These are phyloP conservation scores for Kwoniella sp. DNA, from an alignment of 768 basidiomycete genomes.

Conservation along the genomic window DNA sequence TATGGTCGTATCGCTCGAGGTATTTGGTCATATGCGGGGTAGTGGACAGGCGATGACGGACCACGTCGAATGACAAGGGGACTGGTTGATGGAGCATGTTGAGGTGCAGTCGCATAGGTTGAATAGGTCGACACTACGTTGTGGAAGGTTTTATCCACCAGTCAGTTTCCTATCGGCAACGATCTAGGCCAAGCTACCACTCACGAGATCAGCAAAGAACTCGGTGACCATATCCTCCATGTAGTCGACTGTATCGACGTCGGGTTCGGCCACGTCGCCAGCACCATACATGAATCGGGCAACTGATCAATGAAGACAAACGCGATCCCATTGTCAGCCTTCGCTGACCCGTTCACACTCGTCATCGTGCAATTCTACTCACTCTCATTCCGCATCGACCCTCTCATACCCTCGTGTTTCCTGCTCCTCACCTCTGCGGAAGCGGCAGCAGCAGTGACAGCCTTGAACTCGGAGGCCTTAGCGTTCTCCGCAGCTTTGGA, in stretches of 20 bases:
- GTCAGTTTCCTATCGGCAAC: too few relatives aligned
- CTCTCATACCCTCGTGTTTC: constrained; percentile 42
- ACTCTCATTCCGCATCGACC: constrained; percentile 46
- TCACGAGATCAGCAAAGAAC: constrained; percentile 45
- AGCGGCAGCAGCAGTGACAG: constrained; percentile 7
- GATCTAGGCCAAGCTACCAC: constrained; percentile 14
- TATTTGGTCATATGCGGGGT: constrained; percentile 35
- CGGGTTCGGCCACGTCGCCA: constrained; percentile 45
- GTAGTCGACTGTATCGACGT: constrained; percentile 42
- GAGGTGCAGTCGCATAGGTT: constrained; percentile 26
- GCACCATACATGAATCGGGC: constrained; percentile 48
- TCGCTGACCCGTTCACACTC: neutral
- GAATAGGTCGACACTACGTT: constrained; percentile 39
- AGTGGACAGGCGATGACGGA: constrained; percentile 38
- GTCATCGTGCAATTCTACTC: constrained; percentile 10
- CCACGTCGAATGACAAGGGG: constrained; percentile 28
- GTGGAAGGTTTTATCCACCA: neutral
- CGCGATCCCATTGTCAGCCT: neutral
- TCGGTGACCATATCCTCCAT: constrained; percentile 48
- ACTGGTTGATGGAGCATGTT: constrained; percentile 19
- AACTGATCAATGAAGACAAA: constrained; percentile 27
- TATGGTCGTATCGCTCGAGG: constrained; percentile 43
- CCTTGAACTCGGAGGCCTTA: neutral
- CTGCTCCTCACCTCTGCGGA: constrained; percentile 13
- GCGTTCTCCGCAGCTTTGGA: constrained; percentile 1